Percentiles rank a stretch among this genome's conserved stretches.
Evolutionary conservation across 2,329 filamentous ascomycete genomes (phyloP).

Genomic region (Gnomoniopsis smithogilvyi): DNA sequence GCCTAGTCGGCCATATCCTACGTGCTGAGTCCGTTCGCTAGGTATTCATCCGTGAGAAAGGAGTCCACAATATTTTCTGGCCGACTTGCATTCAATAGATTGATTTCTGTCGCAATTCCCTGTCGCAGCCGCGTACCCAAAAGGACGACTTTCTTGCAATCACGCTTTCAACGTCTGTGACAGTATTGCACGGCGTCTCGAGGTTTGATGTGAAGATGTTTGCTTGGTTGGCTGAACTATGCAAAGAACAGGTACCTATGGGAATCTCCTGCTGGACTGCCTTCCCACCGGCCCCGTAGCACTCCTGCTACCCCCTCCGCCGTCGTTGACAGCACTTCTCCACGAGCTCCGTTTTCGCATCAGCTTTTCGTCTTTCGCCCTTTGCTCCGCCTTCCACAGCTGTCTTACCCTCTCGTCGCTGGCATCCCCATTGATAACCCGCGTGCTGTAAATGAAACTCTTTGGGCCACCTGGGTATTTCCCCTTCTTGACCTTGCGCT

Average conservation of each 20-base stretch:
- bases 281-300: neutral
- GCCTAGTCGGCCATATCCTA: too few relatives aligned
- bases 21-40: too few relatives aligned
- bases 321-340: neutral
- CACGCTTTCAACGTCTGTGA: too few relatives aligned
- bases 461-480: conserved; percentile 15
- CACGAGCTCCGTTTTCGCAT: neutral
- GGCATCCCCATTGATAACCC: conserved; percentile 14
- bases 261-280: neutral
- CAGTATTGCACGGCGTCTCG: too few relatives aligned
- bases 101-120: too few relatives aligned
- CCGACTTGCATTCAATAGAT: too few relatives aligned
- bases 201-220: too few relatives aligned
- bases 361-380: neutral
- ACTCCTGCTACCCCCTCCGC: neutral
- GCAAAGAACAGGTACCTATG: too few relatives aligned
- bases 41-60: too few relatives aligned
- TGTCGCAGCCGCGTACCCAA: too few relatives aligned
- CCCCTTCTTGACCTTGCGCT: conserved; percentile 13
- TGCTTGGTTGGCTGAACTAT: neutral
- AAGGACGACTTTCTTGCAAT: too few relatives aligned
- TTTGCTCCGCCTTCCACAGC: conserved; percentile 11
- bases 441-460: conserved; percentile 10
- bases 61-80: too few relatives aligned
- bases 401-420: conserved; percentile 13